phyloP scores from a whole-genome alignment of 2,329 filamentous ascomycete species.

The Trichoderma sp. region DNA sequence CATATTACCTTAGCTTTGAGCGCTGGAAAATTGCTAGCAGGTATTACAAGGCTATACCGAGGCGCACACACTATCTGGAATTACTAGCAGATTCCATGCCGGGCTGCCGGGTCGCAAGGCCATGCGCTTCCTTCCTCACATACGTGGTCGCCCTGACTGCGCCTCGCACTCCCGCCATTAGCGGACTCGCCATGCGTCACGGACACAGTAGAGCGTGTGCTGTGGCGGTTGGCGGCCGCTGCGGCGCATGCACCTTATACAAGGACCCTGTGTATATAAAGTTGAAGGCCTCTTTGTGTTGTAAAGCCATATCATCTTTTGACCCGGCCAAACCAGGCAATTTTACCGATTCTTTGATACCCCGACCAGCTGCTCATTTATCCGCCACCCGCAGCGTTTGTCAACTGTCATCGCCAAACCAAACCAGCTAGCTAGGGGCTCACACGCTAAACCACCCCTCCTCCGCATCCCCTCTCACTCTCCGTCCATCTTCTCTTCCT shows the following conservation, averaged over 20 bases:
- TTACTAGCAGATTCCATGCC: background rate
- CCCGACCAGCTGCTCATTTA: background rate
- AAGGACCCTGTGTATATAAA: slow-evolving; percentile 5
- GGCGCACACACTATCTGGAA: background rate
- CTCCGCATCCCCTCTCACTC: slow-evolving; percentile 6
- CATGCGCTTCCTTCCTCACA: background rate
- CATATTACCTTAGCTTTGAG: background rate
- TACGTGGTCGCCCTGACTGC: slow-evolving; percentile 22
- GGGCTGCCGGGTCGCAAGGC: slow-evolving; percentile 8
- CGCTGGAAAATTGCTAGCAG: background rate
- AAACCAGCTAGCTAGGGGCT: slow-evolving; percentile 12
- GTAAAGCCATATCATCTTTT: background rate
- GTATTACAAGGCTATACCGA: background rate
- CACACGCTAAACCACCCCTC: slow-evolving; percentile 17
- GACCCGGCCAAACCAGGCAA: background rate
- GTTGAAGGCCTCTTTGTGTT: background rate
- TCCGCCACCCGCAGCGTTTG: background rate
- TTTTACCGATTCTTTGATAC: background rate
- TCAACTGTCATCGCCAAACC: background rate
- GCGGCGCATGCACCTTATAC: background rate
- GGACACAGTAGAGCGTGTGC: background rate
- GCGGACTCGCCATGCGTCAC: background rate
- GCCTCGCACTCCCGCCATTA: slow-evolving; percentile 3
- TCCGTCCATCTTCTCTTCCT: background rate
- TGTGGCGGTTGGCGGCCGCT: slow-evolving; percentile 20